A percentile compares a stretch with the other conserved stretches of the same genome.
Conservation (phyloP, 176 grass and related monocot genomes). For the Oryza longistaminata region DNA sequence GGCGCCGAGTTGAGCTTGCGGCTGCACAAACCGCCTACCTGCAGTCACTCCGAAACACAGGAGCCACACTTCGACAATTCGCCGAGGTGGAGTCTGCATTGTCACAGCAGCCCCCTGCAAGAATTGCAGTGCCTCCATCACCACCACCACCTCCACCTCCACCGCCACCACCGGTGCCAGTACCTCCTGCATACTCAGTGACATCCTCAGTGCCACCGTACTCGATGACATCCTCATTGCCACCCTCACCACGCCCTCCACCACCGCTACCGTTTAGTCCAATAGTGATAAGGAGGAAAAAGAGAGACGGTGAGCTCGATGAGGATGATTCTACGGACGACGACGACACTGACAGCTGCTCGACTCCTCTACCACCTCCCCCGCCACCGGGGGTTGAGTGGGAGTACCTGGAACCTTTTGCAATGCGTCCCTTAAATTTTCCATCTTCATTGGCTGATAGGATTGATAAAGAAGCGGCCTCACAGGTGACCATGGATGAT, state of each 20-base stretch:
- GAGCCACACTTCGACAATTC: constrained; percentile 81
- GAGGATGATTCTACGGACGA: constrained; percentile 56
- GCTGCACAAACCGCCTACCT: constrained; percentile 68
- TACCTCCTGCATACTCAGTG: constrained; percentile 40
- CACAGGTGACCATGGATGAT: constrained; percentile 51
- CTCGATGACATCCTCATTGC: constrained; percentile 53
- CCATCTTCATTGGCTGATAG: constrained; percentile 46
- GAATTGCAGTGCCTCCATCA: constrained; percentile 15
- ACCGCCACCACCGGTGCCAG: constrained; percentile 21
- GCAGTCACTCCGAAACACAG: constrained; percentile 83
- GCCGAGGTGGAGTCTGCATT: constrained; percentile 68
- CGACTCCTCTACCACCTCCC: constrained; percentile 66
- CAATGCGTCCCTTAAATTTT: constrained; percentile 44
- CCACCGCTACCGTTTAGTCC: constrained; percentile 74
- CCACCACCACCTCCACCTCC: constrained; percentile 29
- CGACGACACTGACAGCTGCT: constrained; percentile 71
- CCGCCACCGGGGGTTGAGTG: constrained; percentile 59
- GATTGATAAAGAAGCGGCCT: constrained; percentile 41
- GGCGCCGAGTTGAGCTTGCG: constrained; percentile 64
- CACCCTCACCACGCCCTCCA: constrained; percentile 48
- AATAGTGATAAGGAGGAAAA: constrained; percentile 51
- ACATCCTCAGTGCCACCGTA: constrained; percentile 54
- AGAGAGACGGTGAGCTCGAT: constrained; percentile 32
- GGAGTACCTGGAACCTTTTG: constrained; percentile 65
- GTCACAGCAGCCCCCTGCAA: constrained; percentile 21